phyloP scores from a whole-genome alignment of 2,329 filamentous ascomycete genomes.

The Alternaria brassicicola region DNA sequence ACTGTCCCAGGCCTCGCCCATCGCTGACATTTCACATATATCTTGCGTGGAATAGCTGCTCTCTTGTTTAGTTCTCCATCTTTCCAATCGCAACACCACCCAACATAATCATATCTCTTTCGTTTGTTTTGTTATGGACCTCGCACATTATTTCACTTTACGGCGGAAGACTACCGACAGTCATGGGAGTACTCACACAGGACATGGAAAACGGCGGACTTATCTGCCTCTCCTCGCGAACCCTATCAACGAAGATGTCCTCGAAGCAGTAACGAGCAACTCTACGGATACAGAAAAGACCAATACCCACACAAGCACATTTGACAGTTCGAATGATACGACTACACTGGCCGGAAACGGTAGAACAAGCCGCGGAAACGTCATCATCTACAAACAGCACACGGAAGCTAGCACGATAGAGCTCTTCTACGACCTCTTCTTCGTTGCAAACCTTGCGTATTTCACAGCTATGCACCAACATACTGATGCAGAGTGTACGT shows the following conservation, averaged over 20 bases:
- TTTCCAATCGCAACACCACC: not conserved
- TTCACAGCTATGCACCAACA: constrained; percentile 64
- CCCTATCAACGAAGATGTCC: constrained; percentile 30
- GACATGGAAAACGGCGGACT: constrained; percentile 1
- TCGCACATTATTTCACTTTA: constrained; percentile 26
- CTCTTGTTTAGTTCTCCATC: not conserved
- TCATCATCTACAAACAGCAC: constrained; percentile 35
- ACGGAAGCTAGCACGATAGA: constrained; percentile 61
- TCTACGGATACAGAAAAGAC: constrained; percentile 23
- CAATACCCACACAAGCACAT: constrained; percentile 9
- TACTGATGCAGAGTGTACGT: constrained; percentile 52
- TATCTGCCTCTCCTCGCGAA: constrained; percentile 25
- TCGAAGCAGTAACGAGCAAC: constrained; percentile 14
- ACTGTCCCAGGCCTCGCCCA: not conserved
- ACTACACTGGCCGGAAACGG: constrained; percentile 21
- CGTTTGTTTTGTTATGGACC: constrained; percentile 20
- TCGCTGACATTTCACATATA: constrained; percentile 1
- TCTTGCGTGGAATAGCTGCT: not conserved
- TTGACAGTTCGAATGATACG: constrained; percentile 12
- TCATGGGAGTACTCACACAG: not conserved
- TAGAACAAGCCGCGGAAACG: constrained; percentile 27
- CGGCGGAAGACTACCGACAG: constrained; percentile 11
- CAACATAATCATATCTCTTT: not conserved
- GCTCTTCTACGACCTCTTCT: constrained; percentile 66
- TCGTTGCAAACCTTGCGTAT: constrained; percentile 68